Percentiles rank a stretch among this genome's conserved stretches.
Evolutionary conservation across 2,329 filamentous ascomycete species (phyloP).

Genomic region (Acephala macrosclerotiorum): DNA sequence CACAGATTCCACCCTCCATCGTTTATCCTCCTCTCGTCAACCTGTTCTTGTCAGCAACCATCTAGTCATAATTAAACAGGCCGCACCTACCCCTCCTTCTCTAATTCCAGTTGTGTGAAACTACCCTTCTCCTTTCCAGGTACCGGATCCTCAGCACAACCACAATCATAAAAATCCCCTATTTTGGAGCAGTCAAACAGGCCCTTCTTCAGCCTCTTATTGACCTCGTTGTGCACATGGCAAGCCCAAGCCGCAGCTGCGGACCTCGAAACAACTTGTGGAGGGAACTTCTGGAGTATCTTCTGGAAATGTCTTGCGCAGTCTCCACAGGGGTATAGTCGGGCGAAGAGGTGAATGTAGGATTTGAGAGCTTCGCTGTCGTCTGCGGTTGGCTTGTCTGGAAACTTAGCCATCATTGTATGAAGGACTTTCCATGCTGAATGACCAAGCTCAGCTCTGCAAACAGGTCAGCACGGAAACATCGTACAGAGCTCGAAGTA

Average conservation of each 20-base stretch:
- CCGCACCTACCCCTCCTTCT: conserved; percentile 41
- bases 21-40: conserved; percentile 36
- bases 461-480: conserved; percentile 24
- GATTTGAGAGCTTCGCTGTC: conserved; percentile 69
- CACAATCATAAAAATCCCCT: conserved; percentile 76
- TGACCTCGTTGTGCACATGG: conserved; percentile 72
- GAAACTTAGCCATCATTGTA: conserved; percentile 75
- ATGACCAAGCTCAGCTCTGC: conserved; percentile 65
- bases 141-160: conserved; percentile 70
- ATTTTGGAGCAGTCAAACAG: conserved; percentile 72
- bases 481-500: neutral
- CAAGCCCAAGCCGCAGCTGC: conserved; percentile 73
- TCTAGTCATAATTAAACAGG: neutral
- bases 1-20: neutral
- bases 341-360: conserved; percentile 71
- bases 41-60: conserved; percentile 32
- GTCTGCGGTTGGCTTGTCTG: conserved; percentile 67
- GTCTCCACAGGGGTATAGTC: conserved; percentile 75
- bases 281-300: conserved; percentile 67
- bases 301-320: conserved; percentile 73
- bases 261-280: conserved; percentile 69
- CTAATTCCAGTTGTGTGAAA: conserved; percentile 44
- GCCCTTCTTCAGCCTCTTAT: conserved; percentile 66
- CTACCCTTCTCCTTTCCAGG: conserved; percentile 47
- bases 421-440: conserved; percentile 76